Evolutionary conservation across 176 grass and related monocot genomes (phyloP).

Genomic region (Hordeum marinum): DNA sequence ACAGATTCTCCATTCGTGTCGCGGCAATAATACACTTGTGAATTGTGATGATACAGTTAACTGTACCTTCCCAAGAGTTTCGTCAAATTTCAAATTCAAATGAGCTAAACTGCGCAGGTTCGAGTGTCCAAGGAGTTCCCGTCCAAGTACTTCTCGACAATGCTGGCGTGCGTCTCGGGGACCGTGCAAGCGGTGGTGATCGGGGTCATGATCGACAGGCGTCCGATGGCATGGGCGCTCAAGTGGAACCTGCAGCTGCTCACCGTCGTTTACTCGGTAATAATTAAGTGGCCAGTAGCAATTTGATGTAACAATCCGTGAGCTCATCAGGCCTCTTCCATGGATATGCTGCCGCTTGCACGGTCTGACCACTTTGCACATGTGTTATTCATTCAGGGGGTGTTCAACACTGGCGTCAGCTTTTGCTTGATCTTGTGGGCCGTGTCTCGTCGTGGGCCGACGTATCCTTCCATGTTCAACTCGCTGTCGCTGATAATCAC

Average conservation of each 20-base stretch:
- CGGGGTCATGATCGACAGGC: not conserved
- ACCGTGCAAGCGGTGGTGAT: conserved; percentile 4
- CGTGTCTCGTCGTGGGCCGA: conserved; percentile 11
- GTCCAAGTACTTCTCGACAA: conserved; percentile 34
- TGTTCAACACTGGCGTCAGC: conserved; percentile 30
- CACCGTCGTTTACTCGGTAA: conserved; percentile 40
- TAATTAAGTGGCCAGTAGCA: not conserved
- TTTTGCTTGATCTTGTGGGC: conserved; percentile 50
- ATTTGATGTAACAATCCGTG: not conserved
- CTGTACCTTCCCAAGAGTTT: not conserved
- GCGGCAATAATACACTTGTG: not conserved
- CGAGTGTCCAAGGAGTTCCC: conserved; percentile 24
- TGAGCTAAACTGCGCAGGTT: not conserved
- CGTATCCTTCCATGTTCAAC: conserved; percentile 54
- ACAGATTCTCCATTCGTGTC: not conserved
- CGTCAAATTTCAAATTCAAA: not conserved
- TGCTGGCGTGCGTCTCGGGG: conserved; percentile 33
- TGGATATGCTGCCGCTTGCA: not conserved
- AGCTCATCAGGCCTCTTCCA: not conserved
- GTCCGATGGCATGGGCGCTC: conserved; percentile 3
- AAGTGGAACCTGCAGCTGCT: conserved; percentile 38
- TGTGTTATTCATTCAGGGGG: not conserved
- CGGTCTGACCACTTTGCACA: not conserved
- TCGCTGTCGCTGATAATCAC: conserved; percentile 36
- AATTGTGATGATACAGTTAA: not conserved